Conservation (phyloP, 1,139 yeast species). For the Saccharomyces pastorianus region DNA sequence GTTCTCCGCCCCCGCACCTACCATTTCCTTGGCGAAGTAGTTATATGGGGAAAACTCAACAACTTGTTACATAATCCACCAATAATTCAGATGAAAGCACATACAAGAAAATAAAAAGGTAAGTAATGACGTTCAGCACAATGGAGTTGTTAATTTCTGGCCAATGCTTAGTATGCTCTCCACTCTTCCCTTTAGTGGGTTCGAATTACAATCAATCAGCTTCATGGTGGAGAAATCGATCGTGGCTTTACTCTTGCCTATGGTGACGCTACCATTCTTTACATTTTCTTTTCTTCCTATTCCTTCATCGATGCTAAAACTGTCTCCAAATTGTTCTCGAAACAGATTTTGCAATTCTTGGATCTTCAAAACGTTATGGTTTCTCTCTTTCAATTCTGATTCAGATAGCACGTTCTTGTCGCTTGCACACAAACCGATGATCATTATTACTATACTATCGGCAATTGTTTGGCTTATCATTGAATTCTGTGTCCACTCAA, state of each 20-base stretch:
- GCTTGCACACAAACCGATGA: background rate
- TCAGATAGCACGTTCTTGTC: background rate
- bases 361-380: slow-evolving; percentile 40
- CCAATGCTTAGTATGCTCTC: slow-evolving; percentile 76
- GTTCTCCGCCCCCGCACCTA: background rate
- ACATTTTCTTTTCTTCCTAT: slow-evolving; percentile 27
- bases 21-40: background rate
- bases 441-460: background rate
- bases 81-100: background rate
- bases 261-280: slow-evolving; percentile 29
- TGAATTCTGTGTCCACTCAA: background rate
- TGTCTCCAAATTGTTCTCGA: slow-evolving; percentile 81
- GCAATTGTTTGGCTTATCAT: background rate
- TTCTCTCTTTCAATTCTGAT: background rate
- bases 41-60: background rate
- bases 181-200: slow-evolving; percentile 72
- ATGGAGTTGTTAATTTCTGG: slow-evolving; percentile 74
- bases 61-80: background rate
- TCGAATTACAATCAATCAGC: slow-evolving; percentile 62
- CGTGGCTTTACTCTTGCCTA: slow-evolving; percentile 68
- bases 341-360: slow-evolving; percentile 57
- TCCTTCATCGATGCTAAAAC: slow-evolving; percentile 44
- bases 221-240: slow-evolving; percentile 56
- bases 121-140: slow-evolving; percentile 29
- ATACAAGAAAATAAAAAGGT: background rate